Evolutionary conservation across 805 yeast species (phyloP), one percentile per base, ranked within the genome.

Genomic region (Monosporozyma aerobia): DNA sequence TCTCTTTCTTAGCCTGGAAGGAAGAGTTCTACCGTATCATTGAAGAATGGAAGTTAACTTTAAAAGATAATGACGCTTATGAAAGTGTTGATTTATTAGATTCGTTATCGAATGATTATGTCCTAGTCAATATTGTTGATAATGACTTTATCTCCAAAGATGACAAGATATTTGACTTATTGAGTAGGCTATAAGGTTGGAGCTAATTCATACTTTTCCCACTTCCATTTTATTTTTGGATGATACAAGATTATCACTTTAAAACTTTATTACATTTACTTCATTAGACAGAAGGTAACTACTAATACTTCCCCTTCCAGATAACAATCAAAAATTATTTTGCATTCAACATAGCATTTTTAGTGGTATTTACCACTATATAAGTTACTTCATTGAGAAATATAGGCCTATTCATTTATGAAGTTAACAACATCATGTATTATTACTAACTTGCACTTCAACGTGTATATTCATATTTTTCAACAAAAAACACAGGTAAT

Each of bases 1-100:
- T 83, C 40, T 88, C 97, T 2, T 92, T 92, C 70, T 73, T 90
- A 61, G 98, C 98, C 13, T 92, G 98, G 98, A 90, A 89, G 68
- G 97, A 92, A 67, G 98, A 92, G 69, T 92, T 92, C 41, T 92
- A 78, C 76, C 77, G 89, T 57, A 82, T 92, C 56, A 77, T 90
- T 51, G 74, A 77, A 49, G 96, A 88, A 66, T 92, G 98, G 98
- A 75, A 73, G 59, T 70, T 73, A 45, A 77, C 79, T 49, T 77
- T 77, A 60, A 72, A 72, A 41, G 69, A 69, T 25, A 61, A 66
- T 49, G 70, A 67, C 8, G 64, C 67, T 41, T 57, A 65, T 22
- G 68, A 63, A 32, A 64, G 68, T 54, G 63, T 54, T 32, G 48
- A 53, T 25, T 57, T 62, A 43, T 53, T 60, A 47, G 57, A 56